These are phyloP conservation scores for Lathyrus oleraceus DNA, from an alignment of 306 rosid species.

Conservation along the genomic window DNA sequence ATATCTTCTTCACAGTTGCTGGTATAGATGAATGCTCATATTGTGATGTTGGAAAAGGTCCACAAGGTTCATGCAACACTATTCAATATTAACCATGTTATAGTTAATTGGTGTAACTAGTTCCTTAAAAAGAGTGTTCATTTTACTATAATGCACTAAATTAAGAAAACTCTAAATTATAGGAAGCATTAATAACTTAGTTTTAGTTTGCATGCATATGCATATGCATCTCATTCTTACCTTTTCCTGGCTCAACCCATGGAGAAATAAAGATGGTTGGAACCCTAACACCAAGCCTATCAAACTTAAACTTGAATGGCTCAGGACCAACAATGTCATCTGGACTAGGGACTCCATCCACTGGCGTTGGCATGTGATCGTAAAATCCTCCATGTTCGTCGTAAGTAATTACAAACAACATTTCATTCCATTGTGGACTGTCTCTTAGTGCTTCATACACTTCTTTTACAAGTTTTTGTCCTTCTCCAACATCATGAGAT, in stretches of 20 bases:
- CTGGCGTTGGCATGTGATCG: constrained; percentile 33
- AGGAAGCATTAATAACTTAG: neutral
- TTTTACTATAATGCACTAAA: too few species aligned
- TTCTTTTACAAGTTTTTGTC: constrained; percentile 61
- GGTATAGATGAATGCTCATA: constrained; percentile 39
- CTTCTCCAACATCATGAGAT: constrained; percentile 71
- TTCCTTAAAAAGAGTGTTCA: too few species aligned
- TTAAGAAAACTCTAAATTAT: neutral
- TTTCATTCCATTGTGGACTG: constrained; percentile 85
- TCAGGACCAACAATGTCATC: constrained; percentile 31
- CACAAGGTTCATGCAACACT: constrained; percentile 39
- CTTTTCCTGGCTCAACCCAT: constrained; percentile 29
- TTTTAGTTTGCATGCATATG: neutral
- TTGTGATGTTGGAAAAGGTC: constrained; percentile 36
- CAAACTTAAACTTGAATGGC: constrained; percentile 28
- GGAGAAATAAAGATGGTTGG: constrained; percentile 37
- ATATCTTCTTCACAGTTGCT: constrained; percentile 35
- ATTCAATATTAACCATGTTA: neutral
- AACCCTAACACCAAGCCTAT: constrained; percentile 38
- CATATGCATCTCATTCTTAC: neutral
- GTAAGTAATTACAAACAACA: constrained; percentile 57
- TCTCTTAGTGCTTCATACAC: constrained; percentile 67
- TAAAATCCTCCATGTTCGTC: constrained; percentile 73
- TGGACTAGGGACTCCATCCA: constrained; percentile 29
- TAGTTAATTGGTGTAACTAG: neutral